phyloP scores from a whole-genome alignment of 164 flowering plant genomes.

The Vitis amurensis region DNA sequence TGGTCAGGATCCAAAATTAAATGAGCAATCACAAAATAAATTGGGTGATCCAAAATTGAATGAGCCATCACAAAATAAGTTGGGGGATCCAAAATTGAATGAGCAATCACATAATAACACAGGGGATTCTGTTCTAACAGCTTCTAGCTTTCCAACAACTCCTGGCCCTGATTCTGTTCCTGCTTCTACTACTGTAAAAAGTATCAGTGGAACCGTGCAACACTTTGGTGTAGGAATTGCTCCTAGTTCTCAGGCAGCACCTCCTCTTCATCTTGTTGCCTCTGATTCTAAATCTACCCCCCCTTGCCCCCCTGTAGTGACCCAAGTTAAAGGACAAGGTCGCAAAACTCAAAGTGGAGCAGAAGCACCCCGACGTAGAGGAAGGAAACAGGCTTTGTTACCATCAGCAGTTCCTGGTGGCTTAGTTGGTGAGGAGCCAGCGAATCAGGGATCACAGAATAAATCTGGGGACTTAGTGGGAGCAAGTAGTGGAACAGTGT shows the following conservation, averaged over 20 bases:
- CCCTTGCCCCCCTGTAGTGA: constrained; percentile 20
- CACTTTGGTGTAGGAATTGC: constrained; percentile 19
- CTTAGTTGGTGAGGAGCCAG: constrained; percentile 11
- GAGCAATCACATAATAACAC: constrained; percentile 5
- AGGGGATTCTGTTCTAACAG: constrained; percentile 11
- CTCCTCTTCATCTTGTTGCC: constrained; percentile 20
- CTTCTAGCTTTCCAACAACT: background rate
- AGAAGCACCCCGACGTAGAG: constrained; percentile 59
- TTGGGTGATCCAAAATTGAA: background rate
- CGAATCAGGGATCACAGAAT: constrained; percentile 4
- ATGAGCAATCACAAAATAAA: background rate
- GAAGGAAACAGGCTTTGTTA: constrained; percentile 40
- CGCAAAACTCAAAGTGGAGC: constrained; percentile 40
- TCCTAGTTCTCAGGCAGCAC: constrained; percentile 22
- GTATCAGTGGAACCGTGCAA: constrained; percentile 25
- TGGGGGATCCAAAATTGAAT: too few species aligned
- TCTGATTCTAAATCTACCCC: constrained; percentile 20
- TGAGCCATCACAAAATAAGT: background rate
- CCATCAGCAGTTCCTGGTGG: constrained; percentile 12
- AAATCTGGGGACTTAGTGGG: constrained; percentile 1
- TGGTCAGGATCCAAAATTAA: constrained; percentile 28
- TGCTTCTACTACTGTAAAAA: constrained; percentile 14
- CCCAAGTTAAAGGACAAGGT: constrained; percentile 47
- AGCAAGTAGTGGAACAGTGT: constrained; percentile 9
- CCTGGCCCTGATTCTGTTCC: constrained; percentile 28